Conservation (phyloP, 1,284 basidiomycete genomes). For the Mycosarcoma mackinlayi region DNA sequence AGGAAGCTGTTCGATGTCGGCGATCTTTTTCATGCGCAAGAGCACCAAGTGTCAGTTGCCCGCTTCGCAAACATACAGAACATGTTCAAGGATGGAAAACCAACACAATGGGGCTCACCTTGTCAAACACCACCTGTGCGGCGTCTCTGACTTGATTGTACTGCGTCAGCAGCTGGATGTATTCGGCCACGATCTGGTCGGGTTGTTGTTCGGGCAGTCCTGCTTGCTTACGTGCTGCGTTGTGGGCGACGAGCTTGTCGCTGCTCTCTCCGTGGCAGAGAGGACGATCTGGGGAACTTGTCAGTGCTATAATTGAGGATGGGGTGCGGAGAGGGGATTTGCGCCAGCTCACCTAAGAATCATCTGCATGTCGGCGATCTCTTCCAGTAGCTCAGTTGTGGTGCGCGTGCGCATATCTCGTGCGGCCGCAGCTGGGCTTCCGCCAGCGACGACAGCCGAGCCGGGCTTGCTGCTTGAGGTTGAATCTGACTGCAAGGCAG, state of each 20-base stretch:
- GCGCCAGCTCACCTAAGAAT: conserved; percentile 24
- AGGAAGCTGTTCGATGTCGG: conserved; percentile 40
- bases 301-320: too few relatives aligned
- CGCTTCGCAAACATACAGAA: neutral
- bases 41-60: neutral
- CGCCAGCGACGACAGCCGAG: too few relatives aligned
- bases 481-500: neutral
- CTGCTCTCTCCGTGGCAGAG: neutral
- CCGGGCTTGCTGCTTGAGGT: neutral
- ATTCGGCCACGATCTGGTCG: conserved; percentile 29
- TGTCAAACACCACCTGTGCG: conserved; percentile 35
- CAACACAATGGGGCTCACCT: conserved; percentile 15
- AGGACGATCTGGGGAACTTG: neutral
- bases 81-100: neutral
- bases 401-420: conserved; percentile 15
- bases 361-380: conserved; percentile 27
- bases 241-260: conserved; percentile 20
- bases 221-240: conserved; percentile 12
- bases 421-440: neutral
- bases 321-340: too few relatives aligned
- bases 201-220: conserved; percentile 19
- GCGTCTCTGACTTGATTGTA: conserved; percentile 49
- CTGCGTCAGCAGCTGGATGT: conserved; percentile 31
- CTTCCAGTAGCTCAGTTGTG: conserved; percentile 20
- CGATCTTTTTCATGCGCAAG: conserved; percentile 15